A percentile compares a stretch with the other conserved stretches of the same genome.
Conservation (phyloP, 83 land plant genomes). For the Isoetes engelmannii region DNA sequence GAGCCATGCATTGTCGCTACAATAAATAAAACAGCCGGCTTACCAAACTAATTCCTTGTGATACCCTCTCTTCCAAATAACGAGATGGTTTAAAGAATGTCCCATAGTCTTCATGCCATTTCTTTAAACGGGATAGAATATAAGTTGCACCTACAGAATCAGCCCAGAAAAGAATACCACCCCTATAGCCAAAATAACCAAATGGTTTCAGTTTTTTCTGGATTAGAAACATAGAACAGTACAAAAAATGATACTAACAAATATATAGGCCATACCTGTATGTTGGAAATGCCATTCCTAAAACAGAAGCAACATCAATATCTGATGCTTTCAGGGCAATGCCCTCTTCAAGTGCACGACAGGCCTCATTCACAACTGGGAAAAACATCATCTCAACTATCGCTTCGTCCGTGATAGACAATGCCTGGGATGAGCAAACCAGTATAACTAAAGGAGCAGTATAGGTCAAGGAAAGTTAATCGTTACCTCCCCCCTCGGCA, state of each 20-base stretch:
- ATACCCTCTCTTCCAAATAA: constrained; percentile 7
- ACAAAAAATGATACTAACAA: not conserved
- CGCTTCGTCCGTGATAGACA: constrained; percentile 9
- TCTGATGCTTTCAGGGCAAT: constrained; percentile 20
- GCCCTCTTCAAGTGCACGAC: constrained; percentile 17
- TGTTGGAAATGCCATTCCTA: constrained; percentile 28
- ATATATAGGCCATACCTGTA: constrained; percentile 7
- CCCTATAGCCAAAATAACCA: constrained; percentile 2
- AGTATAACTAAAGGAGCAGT: not conserved
- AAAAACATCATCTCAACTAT: constrained; percentile 21
- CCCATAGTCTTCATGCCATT: constrained; percentile 10
- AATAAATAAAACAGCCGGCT: no score
- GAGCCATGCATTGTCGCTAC: no score
- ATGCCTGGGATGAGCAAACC: constrained; percentile 8
- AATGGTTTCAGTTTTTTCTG: not conserved
- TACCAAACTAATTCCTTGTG: constrained; percentile 5
- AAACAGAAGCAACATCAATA: constrained; percentile 16
- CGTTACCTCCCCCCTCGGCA: constrained; percentile 56
- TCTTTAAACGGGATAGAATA: constrained; percentile 9
- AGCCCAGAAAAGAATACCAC: constrained; percentile 21
- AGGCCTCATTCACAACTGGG: constrained; percentile 23
- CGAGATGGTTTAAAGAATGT: constrained; percentile 16
- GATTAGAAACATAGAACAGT: not conserved
- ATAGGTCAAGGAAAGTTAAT: not conserved
- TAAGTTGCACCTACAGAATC: constrained; percentile 11